These are phyloP conservation scores for Hymenoscyphus salicellus DNA, from an alignment of 2,329 filamentous ascomycete genomes.

Conservation along the genomic window DNA sequence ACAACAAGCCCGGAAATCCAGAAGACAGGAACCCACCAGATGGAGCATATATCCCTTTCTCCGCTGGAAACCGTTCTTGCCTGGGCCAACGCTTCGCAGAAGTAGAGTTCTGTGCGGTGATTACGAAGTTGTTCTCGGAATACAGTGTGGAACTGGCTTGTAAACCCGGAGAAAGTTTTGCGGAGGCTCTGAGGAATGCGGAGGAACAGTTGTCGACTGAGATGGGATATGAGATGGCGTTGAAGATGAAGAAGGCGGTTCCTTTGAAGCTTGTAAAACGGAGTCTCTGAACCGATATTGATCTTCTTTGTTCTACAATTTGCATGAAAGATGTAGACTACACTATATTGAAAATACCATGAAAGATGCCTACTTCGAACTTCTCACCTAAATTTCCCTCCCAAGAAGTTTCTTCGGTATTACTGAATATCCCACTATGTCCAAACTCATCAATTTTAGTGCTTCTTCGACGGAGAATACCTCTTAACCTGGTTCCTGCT, in stretches of 20 bases:
- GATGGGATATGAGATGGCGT: neutral
- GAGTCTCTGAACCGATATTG: too few relatives aligned
- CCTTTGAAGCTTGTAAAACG: neutral
- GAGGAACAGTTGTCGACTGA: neutral
- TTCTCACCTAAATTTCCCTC: too few relatives aligned
- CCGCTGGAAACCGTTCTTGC: slow-evolving; percentile 52
- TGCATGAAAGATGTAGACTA: too few relatives aligned
- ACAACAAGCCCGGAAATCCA: slow-evolving; percentile 59
- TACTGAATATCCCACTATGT: too few relatives aligned
- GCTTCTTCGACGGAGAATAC: too few relatives aligned
- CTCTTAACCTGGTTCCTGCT: too few relatives aligned
- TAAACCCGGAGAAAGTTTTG: neutral
- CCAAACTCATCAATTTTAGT: too few relatives aligned
- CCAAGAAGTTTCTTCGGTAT: too few relatives aligned
- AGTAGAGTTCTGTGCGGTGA: slow-evolving; percentile 32
- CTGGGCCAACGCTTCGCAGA: slow-evolving; percentile 35
- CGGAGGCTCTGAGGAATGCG: neutral
- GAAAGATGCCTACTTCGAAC: too few relatives aligned
- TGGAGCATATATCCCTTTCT: slow-evolving; percentile 57
- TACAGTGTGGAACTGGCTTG: slow-evolving; percentile 18
- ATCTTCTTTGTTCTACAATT: too few relatives aligned
- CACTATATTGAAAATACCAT: too few relatives aligned
- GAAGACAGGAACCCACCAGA: slow-evolving; percentile 58
- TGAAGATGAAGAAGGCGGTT: neutral
- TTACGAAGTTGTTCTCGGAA: slow-evolving; percentile 21